These are phyloP conservation scores for Odonthalia washingtoniensis DNA, from an alignment of 31 red algal species.

Conservation along the genomic window DNA sequence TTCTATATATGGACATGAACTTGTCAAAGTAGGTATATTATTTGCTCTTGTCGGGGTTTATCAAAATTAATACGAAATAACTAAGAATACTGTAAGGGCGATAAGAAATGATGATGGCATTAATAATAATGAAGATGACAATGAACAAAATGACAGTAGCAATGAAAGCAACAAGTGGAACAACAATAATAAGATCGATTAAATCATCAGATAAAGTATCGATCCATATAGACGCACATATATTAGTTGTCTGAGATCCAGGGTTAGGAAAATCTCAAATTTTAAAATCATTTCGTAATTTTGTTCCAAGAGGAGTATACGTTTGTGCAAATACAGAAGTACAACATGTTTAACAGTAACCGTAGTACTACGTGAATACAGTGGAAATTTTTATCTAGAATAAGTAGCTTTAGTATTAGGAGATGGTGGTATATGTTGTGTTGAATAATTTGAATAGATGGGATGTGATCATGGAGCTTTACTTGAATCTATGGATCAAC, in stretches of 20 bases:
- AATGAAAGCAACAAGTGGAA: no score
- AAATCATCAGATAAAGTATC: conserved; percentile 46
- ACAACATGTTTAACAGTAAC: conserved; percentile 96
- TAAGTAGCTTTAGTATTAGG: conserved; percentile 94
- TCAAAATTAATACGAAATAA: conserved; percentile 51
- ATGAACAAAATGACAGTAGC: background rate
- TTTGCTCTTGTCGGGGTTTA: conserved; percentile 88
- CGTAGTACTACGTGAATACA: conserved; percentile 86
- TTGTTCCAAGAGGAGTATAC: conserved; percentile 93
- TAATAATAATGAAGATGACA: background rate
- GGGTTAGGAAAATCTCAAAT: conserved; percentile 99
- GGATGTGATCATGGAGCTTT: conserved; percentile 89
- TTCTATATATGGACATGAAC: conserved; percentile 96
- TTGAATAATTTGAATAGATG: conserved; percentile 99
- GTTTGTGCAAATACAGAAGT: conserved; percentile 95
- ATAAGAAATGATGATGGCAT: background rate
- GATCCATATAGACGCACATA: conserved; percentile 83
- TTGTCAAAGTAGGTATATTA: conserved; percentile 93
- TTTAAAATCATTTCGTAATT: conserved; percentile 78
- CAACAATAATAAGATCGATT: no score
- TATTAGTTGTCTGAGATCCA: conserved; percentile 94
- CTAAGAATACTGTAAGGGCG: no score
- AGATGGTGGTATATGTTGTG: conserved; percentile 92
- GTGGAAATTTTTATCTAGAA: conserved; percentile 93
- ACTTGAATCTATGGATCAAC: conserved; percentile 99